phyloP scores from a whole-genome alignment of 768 basidiomycete species.

The Sporobolomyces roseus region DNA sequence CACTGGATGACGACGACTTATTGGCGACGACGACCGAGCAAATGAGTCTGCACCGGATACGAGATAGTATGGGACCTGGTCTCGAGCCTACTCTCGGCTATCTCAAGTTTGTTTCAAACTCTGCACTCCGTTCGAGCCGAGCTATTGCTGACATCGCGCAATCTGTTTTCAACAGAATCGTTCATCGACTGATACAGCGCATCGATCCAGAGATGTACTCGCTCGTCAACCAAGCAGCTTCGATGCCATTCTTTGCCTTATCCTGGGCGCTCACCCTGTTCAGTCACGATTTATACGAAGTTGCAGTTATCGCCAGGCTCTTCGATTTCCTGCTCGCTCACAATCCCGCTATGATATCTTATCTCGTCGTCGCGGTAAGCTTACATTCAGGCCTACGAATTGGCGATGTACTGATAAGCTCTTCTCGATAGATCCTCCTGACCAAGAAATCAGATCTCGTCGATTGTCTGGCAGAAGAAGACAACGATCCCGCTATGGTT shows the following conservation, averaged over 20 bases:
- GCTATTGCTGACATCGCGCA: not conserved
- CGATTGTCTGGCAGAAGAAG: conserved; percentile 35
- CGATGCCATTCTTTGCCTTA: conserved; percentile 53
- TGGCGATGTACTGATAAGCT: no score
- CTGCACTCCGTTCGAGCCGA: no score
- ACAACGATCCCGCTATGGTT: conserved; percentile 50
- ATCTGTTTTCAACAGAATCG: conserved; percentile 42
- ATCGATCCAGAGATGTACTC: conserved; percentile 49
- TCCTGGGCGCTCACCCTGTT: conserved; percentile 53
- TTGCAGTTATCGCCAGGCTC: conserved; percentile 49
- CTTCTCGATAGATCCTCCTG: conserved; percentile 50
- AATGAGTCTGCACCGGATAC: conserved; percentile 49
- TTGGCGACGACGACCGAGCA: conserved; percentile 40
- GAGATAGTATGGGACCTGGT: conserved; percentile 52
- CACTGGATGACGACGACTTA: conserved; percentile 34
- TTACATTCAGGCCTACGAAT: conserved; percentile 33
- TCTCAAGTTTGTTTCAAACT: no score
- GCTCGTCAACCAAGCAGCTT: conserved; percentile 49
- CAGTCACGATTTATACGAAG: conserved; percentile 51
- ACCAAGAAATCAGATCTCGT: conserved; percentile 49
- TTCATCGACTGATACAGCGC: conserved; percentile 49
- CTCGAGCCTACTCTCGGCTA: conserved; percentile 52
- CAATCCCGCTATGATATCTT: conserved; percentile 52
- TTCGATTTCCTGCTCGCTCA: conserved; percentile 53
- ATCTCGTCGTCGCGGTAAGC: conserved; percentile 51